Base-by-base conservation (phyloP, 2,329 filamentous ascomycete species). In the Penicillium sp. region DNA sequence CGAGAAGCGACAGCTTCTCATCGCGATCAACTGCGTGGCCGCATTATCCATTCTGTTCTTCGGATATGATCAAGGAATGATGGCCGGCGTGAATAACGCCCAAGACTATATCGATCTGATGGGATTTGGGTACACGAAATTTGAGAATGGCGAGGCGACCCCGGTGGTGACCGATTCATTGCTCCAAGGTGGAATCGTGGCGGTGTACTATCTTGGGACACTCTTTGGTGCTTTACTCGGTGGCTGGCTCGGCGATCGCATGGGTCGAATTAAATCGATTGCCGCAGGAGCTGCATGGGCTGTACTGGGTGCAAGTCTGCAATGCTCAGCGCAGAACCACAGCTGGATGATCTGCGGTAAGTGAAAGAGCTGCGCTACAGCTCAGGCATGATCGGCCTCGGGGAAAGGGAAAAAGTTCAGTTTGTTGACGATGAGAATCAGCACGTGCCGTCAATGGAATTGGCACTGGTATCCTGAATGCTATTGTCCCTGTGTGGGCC, bases 401-500 rank as follows among this genome's bases (percentile, higher is more conserved):
- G 18, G 18, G 41, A 33, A 24, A 18, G 5, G n/a, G 9, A 34
- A 3, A 12, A 43, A 34, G 18, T 12, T n/a, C 24, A 11, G 24
- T 24, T 12, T 4, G 27, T 55, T 52, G 41, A 52, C 26, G 5
- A 26, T 13, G 50, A 52, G 51, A 25, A 18, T 18, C 9, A 74
- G 77, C 80, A 9, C 79, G 81, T 28, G 69, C 78, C 12, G 70
- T 84, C 33, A 85, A 83, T 47, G 82, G 82, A 4, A 78, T 83
- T 39, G 84, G 84, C 3, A 87, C 83, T 2, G 85, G 85, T 25
- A 80, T 86, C 43, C 64, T 87, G 33, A 88, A 86, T 58, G 79
- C 82, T 6, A 86, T 87, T 52, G 79, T 84, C 0, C 84, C 84
- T 0, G 83, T 86, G 3, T 87, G 82, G 82, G 82, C 83, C 1